Conservation (phyloP, 2,329 filamentous ascomycete species). For the Trichoderma harzianum region DNA sequence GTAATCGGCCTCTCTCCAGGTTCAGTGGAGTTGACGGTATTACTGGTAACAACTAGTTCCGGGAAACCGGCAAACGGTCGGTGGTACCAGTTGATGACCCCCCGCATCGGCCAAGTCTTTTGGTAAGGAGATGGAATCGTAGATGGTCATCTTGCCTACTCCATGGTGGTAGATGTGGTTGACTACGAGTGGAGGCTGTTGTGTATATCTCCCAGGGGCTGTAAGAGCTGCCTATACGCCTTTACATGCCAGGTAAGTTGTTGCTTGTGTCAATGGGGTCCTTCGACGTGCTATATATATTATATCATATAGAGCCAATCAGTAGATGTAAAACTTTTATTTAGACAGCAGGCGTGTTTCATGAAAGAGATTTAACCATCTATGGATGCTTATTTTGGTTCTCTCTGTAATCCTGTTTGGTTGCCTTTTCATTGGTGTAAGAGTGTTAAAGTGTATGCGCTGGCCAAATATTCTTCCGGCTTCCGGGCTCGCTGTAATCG, state of each 20-base stretch:
- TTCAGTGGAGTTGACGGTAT: constrained; percentile 8
- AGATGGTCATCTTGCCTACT: not conserved
- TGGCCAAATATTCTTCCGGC: not conserved
- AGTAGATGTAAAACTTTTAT: not conserved
- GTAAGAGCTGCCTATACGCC: not conserved
- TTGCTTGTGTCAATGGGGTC: not conserved
- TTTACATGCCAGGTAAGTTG: not conserved
- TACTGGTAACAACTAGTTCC: not conserved
- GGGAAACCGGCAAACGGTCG: not conserved
- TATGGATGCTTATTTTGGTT: not conserved
- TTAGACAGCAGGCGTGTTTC: not conserved
- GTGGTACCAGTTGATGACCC: not conserved
- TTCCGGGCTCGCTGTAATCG: not conserved
- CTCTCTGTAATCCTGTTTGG: not conserved
- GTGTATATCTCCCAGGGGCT: not conserved
- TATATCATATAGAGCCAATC: not conserved
- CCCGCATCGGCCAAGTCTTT: not conserved
- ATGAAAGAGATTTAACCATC: not conserved
- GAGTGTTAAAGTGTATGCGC: not conserved
- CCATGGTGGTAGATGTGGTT: not conserved
- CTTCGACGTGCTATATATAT: not conserved
- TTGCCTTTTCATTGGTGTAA: not conserved
- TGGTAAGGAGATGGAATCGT: not conserved
- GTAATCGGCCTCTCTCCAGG: constrained; percentile 4
- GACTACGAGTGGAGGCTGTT: not conserved